Evolutionary conservation across 2,329 filamentous ascomycete species (phyloP), one percentile per base, ranked within the genome.

Genomic region (Thelonectria rubi): DNA sequence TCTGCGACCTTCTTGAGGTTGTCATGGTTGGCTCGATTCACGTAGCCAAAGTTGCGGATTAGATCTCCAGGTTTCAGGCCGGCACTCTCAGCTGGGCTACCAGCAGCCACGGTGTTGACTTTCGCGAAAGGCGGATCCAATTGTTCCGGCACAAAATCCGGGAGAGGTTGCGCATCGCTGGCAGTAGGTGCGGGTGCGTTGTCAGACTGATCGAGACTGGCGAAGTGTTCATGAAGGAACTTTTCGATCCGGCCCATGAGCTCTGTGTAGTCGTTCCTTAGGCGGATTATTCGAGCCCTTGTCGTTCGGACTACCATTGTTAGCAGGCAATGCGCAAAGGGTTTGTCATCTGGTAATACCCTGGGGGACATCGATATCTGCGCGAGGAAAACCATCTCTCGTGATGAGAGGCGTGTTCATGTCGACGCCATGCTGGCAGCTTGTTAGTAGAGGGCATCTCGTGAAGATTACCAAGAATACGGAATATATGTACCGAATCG

Each of bases 301-400:
- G 94, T 97, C n/a, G 93, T 97, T 64, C 95, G 92, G 74, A 99
- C 92, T 96, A 55, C 46, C n/a, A 20, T 4, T 42, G 48, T 73
- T 52, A 76, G 66, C 54, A 46, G 48, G 7, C 12, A 20, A 39
- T 17, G 37, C 26, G 40, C 30, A 53, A 53, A 30, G 15, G 34
- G 83, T 9, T 30, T n/a, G 12, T n/a, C 4, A 50, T 11, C 15
- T 51, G 32, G 34, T 15, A 55, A 67, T 87, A 95, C 93, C 95
- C 79, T 97, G 94, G 24, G 95, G 91, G 65, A 99, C 91, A 76
- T 99, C 95, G 66, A 99, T 89, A 77, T 99, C 95, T 71, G 92
- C 90, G 74, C 95, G 87, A 32, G 95, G 95, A 75, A 92, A 99
- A 49, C 95, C 95, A 78, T 98, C 95, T 63, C 88, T 86, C 14